These are phyloP conservation scores for Schizonepeta tenuifolia DNA, from an alignment of 257 asterid species.

Conservation along the genomic window DNA sequence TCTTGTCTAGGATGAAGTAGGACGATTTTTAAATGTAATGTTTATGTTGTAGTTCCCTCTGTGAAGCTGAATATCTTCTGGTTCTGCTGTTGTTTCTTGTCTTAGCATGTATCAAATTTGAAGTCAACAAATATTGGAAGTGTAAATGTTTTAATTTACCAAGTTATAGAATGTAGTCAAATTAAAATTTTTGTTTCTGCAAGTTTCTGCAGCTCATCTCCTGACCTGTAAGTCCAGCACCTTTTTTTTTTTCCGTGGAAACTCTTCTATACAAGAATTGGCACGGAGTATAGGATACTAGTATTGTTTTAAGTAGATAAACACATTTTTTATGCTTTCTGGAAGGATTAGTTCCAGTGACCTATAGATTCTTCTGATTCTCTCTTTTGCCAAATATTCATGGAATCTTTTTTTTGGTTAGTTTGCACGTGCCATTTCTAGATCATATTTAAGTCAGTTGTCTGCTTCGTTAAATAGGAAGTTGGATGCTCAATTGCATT, in stretches of 20 bases:
- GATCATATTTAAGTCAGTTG: constrained; percentile 12
- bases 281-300: background rate
- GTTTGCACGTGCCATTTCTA: constrained; percentile 24
- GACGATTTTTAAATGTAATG: constrained; percentile 8
- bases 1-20: constrained; percentile 4
- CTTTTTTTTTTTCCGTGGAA: background rate
- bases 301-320: background rate
- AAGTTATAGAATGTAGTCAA: constrained; percentile 1
- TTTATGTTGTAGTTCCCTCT: background rate
- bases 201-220: background rate
- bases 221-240: background rate
- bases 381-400: constrained; percentile 2
- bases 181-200: constrained; percentile 14
- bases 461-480: constrained; percentile 11
- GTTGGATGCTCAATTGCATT: constrained; percentile 4
- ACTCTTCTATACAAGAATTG: background rate
- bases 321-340: constrained; percentile 19
- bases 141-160: constrained; percentile 10
- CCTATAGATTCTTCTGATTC: background rate
- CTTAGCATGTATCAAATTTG: constrained; percentile 5
- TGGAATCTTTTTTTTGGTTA: background rate
- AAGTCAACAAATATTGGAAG: constrained; percentile 8
- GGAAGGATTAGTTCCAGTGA: constrained; percentile 18
- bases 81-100: constrained; percentile 17
- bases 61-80: constrained; percentile 1